phyloP scores from a whole-genome alignment of 305 asterid species.

The Galium porrigens region DNA sequence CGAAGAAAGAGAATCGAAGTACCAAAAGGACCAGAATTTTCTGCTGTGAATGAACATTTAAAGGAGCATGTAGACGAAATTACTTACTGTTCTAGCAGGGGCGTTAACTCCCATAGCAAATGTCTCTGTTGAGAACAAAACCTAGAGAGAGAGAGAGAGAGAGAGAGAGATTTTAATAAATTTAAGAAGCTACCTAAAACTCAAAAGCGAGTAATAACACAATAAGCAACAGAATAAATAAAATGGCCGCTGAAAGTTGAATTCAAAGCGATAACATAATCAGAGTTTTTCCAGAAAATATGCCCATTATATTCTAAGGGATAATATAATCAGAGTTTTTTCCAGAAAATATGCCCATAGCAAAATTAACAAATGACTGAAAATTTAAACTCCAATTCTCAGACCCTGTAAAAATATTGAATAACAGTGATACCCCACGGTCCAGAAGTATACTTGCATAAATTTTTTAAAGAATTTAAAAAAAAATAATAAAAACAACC shows the following conservation, averaged over 20 bases:
- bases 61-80: conserved; percentile 1
- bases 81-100: conserved; percentile 92
- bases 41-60: background rate
- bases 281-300: background rate
- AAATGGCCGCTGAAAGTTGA: background rate
- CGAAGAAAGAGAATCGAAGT: background rate
- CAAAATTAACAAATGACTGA: background rate
- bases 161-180: conserved; percentile 19
- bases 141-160: conserved; percentile 33
- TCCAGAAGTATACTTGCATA: background rate
- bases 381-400: background rate
- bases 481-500: too few relatives aligned
- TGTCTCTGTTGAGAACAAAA: conserved; percentile 93
- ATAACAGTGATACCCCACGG: background rate
- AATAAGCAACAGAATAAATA: background rate
- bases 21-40: background rate
- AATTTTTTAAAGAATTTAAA: background rate
- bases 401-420: background rate
- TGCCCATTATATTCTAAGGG: background rate
- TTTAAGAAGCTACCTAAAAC: conserved; percentile 8
- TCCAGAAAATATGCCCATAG: background rate
- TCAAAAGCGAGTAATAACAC: background rate
- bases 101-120: conserved; percentile 99
- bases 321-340: background rate
- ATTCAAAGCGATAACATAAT: background rate